Evolutionary conservation across 495 filamentous ascomycete species (phyloP).

Genomic region (Penicillium parvum): DNA sequence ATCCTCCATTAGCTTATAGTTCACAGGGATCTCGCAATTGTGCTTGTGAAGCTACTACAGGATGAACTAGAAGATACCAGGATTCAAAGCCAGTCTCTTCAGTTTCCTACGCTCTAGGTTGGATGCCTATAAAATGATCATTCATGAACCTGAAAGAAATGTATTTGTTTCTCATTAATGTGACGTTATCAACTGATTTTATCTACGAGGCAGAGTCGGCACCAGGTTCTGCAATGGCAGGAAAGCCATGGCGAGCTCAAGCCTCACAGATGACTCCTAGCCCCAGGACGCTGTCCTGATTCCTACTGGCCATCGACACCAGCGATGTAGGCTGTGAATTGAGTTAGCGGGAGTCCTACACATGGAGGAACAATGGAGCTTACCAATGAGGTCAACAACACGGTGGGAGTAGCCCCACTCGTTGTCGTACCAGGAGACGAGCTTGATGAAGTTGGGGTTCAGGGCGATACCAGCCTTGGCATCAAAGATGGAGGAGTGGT

Average conservation of each 20-base stretch:
- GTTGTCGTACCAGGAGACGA: slow-evolving; percentile 97
- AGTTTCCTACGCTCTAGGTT: too few species aligned
- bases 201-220: slow-evolving; percentile 9
- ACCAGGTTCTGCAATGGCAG: slow-evolving; percentile 1
- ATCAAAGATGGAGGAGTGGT: slow-evolving; percentile 94
- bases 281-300: slow-evolving; percentile 32
- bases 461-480: slow-evolving; percentile 98
- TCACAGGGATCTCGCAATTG: too few species aligned
- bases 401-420: slow-evolving; percentile 97
- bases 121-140: too few species aligned
- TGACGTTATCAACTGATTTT: slow-evolving; percentile 29
- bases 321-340: slow-evolving; percentile 71
- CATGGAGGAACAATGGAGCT: slow-evolving; percentile 14
- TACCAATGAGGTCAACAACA: slow-evolving; percentile 88
- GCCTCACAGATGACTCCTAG: slow-evolving; percentile 37
- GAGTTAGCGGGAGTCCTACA: slow-evolving; percentile 4
- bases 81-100: neutral
- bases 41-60: too few species aligned
- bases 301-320: slow-evolving; percentile 68
- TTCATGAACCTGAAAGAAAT: slow-evolving; percentile 20
- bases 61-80: too few species aligned
- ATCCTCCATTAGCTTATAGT: too few species aligned
- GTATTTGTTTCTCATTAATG: slow-evolving; percentile 28
- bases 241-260: slow-evolving; percentile 9
- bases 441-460: slow-evolving; percentile 98